Evolutionary conservation across 192 early-diverging fungal species (phyloP).

Genomic region (Backusella morwellensis): DNA sequence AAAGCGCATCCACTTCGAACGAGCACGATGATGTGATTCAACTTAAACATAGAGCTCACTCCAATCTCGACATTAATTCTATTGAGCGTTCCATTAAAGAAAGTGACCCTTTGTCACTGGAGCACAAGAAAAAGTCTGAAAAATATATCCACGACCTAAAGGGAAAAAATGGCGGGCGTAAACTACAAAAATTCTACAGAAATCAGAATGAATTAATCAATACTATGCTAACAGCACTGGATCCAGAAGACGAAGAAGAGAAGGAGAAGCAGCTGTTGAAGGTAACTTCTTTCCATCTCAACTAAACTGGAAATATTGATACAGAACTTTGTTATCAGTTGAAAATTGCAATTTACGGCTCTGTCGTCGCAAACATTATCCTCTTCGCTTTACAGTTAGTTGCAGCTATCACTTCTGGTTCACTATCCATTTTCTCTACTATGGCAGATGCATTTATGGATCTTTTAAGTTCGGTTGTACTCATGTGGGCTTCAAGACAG

Average conservation of each 20-base stretch:
- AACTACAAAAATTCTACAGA: constrained; percentile 72
- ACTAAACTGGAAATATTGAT: neutral
- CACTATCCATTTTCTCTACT: constrained; percentile 74
- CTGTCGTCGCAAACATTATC: constrained; percentile 63
- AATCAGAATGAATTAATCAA: constrained; percentile 83
- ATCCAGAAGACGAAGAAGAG: constrained; percentile 37
- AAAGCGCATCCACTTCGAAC: neutral
- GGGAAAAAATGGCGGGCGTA: constrained; percentile 39
- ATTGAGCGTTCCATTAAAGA: neutral
- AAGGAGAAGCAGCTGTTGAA: constrained; percentile 35
- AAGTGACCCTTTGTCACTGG: constrained; percentile 42
- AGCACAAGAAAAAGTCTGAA: constrained; percentile 42
- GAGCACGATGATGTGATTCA: neutral
- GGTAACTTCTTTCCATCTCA: constrained; percentile 16
- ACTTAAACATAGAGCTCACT: neutral
- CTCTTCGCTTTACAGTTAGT: constrained; percentile 66
- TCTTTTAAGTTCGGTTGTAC: constrained; percentile 62
- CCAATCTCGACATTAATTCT: neutral
- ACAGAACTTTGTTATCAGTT: constrained; percentile 25
- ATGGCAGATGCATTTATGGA: constrained; percentile 86
- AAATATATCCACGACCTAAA: constrained; percentile 47
- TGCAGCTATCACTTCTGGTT: constrained; percentile 72
- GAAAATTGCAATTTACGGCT: constrained; percentile 69
- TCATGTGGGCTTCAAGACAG: constrained; percentile 59
- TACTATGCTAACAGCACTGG: constrained; percentile 59